Conservation (phyloP, 2,329 filamentous ascomycete species). For the Chaetomium olivaceum region DNA sequence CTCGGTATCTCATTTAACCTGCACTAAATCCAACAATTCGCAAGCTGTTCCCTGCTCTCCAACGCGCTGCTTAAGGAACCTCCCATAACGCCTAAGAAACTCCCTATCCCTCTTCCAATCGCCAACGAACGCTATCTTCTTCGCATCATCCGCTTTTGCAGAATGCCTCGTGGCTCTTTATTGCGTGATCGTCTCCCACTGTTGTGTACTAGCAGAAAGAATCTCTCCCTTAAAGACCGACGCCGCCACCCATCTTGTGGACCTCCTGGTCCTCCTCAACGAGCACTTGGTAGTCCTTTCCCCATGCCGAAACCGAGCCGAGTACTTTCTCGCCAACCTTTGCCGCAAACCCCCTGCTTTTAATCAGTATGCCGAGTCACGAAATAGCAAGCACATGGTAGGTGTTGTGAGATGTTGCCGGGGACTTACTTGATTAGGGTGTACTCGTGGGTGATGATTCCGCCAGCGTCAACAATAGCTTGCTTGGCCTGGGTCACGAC, state of each 20-base stretch:
- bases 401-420: background rate
- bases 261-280: slow-evolving; percentile 80
- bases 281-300: slow-evolving; percentile 58
- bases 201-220: background rate
- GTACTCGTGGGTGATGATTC: slow-evolving; percentile 78
- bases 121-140: background rate
- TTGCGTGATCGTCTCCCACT: background rate
- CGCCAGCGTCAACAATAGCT: slow-evolving; percentile 68
- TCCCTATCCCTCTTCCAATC: background rate
- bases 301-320: slow-evolving; percentile 64
- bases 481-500: slow-evolving; percentile 72
- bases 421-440: slow-evolving; percentile 62
- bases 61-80: background rate
- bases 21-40: background rate
- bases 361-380: slow-evolving; percentile 31
- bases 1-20: background rate
- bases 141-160: background rate
- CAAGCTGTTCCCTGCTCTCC: background rate
- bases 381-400: background rate
- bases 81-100: slow-evolving; percentile 9
- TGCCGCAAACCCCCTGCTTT: slow-evolving; percentile 71
- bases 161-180: slow-evolving; percentile 1
- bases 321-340: slow-evolving; percentile 70
- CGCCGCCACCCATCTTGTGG: slow-evolving; percentile 16
- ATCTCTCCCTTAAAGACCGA: slow-evolving; percentile 1